phyloP scores from a whole-genome alignment of 768 basidiomycete species.

The Daedalea quercina region DNA sequence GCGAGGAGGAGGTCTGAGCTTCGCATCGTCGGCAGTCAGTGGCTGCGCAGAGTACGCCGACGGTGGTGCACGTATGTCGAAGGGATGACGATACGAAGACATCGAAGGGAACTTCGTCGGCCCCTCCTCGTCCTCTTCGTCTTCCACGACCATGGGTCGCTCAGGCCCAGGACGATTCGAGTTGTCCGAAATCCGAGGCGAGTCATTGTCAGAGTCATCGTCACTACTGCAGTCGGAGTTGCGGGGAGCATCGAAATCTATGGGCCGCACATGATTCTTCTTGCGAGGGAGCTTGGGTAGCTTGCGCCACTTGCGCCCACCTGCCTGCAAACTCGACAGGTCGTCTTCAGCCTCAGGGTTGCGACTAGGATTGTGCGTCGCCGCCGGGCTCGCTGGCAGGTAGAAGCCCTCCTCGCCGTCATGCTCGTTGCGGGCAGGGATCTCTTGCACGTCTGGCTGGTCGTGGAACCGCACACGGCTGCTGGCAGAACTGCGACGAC shows the following conservation, averaged over 20 bases:
- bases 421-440: background rate
- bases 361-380: background rate
- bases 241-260: background rate
- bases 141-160: background rate
- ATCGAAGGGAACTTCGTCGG: background rate
- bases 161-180: too few relatives aligned
- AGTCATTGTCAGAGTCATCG: background rate
- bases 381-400: background rate
- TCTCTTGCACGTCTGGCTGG: background rate
- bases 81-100: constrained; percentile 1
- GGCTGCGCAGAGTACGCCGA: background rate
- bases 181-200: too few relatives aligned
- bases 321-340: background rate
- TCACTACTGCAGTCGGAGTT: background rate
- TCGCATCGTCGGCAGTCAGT: background rate
- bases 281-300: background rate
- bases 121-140: background rate
- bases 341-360: background rate
- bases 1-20: background rate
- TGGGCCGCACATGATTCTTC: background rate
- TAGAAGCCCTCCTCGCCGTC: background rate
- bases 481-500: background rate
- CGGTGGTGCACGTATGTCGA: background rate
- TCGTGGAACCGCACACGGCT: background rate
- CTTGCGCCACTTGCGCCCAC: background rate